Evolutionary conservation across 2,329 filamentous ascomycete species (phyloP).

Genomic region (Graphilbum ipis-grandicollis): DNA sequence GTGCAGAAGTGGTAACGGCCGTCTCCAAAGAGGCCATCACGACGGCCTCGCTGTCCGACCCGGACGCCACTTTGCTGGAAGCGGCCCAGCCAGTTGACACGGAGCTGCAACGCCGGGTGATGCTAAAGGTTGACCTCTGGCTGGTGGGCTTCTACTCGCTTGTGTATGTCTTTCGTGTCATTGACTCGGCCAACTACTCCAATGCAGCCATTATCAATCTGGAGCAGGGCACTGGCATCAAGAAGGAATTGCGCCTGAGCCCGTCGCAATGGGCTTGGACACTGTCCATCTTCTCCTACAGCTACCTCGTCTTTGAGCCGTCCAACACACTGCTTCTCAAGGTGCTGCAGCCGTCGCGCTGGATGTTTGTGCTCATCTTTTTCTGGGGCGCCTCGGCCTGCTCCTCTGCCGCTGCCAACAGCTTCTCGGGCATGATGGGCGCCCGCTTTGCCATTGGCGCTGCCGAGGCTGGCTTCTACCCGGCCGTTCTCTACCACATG

Average conservation of each 20-base stretch:
- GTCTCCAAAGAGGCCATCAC: no score
- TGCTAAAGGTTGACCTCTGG: slow-evolving; percentile 18
- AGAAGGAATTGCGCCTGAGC: slow-evolving; percentile 17
- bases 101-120: slow-evolving; percentile 13
- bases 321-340: slow-evolving; percentile 20
- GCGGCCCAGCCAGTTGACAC: slow-evolving; percentile 1
- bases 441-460: slow-evolving; percentile 20
- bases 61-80: neutral
- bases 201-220: slow-evolving; percentile 24
- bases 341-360: slow-evolving; percentile 15
- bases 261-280: slow-evolving; percentile 20
- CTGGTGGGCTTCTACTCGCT: slow-evolving; percentile 17
- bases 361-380: slow-evolving; percentile 18
- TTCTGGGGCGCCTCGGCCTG: slow-evolving; percentile 20
- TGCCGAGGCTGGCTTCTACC: slow-evolving; percentile 19
- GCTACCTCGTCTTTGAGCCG: slow-evolving; percentile 21
- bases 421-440: slow-evolving; percentile 20
- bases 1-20: no score
- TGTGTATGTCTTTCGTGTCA: slow-evolving; percentile 21
- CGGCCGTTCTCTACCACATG: slow-evolving; percentile 19
- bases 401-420: slow-evolving; percentile 16
- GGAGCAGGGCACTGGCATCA: slow-evolving; percentile 20
- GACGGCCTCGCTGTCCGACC: no score
- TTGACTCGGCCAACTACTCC: slow-evolving; percentile 20
- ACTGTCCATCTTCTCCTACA: slow-evolving; percentile 22